Base-by-base conservation (phyloP, 1,139 yeast genomes). In the Pichia sp. region DNA sequence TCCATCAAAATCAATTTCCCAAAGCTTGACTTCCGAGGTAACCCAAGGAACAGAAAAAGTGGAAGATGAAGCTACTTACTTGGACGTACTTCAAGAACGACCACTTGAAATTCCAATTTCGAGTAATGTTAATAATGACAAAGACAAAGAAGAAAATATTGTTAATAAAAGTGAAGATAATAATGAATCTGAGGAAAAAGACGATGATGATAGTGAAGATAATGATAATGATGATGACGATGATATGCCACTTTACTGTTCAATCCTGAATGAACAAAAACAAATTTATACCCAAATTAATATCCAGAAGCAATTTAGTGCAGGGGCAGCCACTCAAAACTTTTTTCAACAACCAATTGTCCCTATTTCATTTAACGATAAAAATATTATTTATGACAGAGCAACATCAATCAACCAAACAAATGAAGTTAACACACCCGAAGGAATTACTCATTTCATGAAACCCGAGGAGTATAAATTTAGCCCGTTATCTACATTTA, bases 161-260 rank as follows among this genome's bases (percentile, higher is more conserved):
- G n/a, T n/a, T 23, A 1, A 3, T 2, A 32, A 32, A 32, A 12
- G n/a, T 5, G 6, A 11, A 4, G 9, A 11, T 25, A 20, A 20
- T 24, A 28, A 25, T 31, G 23, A 24, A 12, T 4, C 29, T 11
- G 25, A 24, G 5, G 26, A 22, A 2, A 27, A 26, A 10, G 30
- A 32, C 6, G 30, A 39, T 6, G 34, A 29, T 23, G 45, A 39
- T 20, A 40, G 27, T 3, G 37, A 31, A 1, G 37, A 26, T 9
- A 16, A 31, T 2, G 37, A 26, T 9, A 16, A 23, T 8, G 46
- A 40, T 6, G 49, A 46, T 9, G 41, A 38, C 10, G 27, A 30
- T 24, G 49, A 46, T 30, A 28, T 35, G 23, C 45, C 45, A 10
- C 28, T 45, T 11, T 45, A 45, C 28, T 41, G 31, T 28, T 45